These are phyloP conservation scores for Tirmania nivea DNA, from an alignment of 495 filamentous ascomycete genomes.

Conservation along the genomic window DNA sequence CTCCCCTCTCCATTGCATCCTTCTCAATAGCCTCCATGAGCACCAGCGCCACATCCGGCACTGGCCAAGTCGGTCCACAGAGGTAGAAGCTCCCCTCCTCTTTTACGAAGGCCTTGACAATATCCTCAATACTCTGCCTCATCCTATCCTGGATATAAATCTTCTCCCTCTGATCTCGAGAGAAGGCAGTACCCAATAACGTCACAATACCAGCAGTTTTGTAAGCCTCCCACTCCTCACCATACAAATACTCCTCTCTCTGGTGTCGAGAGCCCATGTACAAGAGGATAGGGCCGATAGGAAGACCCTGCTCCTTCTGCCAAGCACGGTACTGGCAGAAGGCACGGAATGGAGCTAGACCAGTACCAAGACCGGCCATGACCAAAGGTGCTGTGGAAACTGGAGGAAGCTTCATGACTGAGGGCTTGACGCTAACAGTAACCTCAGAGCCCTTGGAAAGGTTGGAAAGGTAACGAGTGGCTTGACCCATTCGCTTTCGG, in stretches of 20 bases:
- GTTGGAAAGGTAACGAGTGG: constrained; percentile 63
- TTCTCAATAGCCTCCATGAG: constrained; percentile 72
- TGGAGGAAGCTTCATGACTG: constrained; percentile 86
- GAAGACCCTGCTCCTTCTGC: constrained; percentile 84
- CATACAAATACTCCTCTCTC: constrained; percentile 95
- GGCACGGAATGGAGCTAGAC: constrained; percentile 89
- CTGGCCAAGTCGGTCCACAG: constrained; percentile 94
- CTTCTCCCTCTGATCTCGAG: constrained; percentile 89
- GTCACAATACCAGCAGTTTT: constrained; percentile 88
- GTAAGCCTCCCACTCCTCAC: constrained; percentile 98
- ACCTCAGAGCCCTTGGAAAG: constrained; percentile 53
- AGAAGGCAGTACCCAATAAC: constrained; percentile 81
- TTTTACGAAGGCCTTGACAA: constrained; percentile 71
- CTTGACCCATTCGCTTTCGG: constrained; percentile 77
- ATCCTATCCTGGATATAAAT: constrained; percentile 99
- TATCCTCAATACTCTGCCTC: constrained; percentile 67
- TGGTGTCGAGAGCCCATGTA: constrained; percentile 96
- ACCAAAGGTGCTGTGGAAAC: constrained; percentile 71
- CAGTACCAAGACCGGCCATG: constrained; percentile 98
- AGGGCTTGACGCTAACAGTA: constrained; percentile 86
- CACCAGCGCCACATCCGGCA: constrained; percentile 91
- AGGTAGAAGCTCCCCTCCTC: constrained; percentile 87
- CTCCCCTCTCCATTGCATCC: constrained; percentile 45
- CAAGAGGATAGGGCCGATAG: constrained; percentile 77
- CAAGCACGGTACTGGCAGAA: constrained; percentile 96